Evolutionary conservation across 257 asterid species (phyloP).

Genomic region (Nemophila menziesii): DNA sequence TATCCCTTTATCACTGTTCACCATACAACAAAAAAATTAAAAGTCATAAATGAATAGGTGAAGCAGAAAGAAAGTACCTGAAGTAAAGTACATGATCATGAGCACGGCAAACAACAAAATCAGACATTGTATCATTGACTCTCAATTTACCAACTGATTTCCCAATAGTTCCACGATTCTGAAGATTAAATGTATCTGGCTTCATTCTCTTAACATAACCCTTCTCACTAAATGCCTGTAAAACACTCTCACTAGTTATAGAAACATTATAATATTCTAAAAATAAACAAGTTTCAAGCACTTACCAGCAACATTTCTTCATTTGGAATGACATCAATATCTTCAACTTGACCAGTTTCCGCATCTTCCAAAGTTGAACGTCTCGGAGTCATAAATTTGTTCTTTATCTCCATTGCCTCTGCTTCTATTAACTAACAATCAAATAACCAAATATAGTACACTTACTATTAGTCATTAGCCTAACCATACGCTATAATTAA

Average conservation of each 20-base stretch:
- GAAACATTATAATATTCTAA: neutral
- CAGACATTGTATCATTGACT: constrained; percentile 88
- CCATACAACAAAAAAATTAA: too few species aligned
- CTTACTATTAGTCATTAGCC: neutral
- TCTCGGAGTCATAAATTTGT: constrained; percentile 73
- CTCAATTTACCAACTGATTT: constrained; percentile 94
- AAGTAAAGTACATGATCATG: constrained; percentile 89
- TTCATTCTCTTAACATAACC: constrained; percentile 94
- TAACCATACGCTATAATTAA: neutral
- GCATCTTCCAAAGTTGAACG: constrained; percentile 85
- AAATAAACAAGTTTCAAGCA: constrained; percentile 9
- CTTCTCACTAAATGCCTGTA: constrained; percentile 92
- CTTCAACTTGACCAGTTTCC: constrained; percentile 72
- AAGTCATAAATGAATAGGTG: too few species aligned
- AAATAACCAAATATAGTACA: neutral
- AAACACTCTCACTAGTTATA: constrained; percentile 4
- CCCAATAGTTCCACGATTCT: constrained; percentile 89
- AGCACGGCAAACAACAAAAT: constrained; percentile 86
- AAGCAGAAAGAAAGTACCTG: constrained; percentile 44
- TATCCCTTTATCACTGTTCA: constrained; percentile 82
- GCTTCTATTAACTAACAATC: constrained; percentile 55
- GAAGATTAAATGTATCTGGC: constrained; percentile 90
- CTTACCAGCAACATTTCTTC: constrained; percentile 90
- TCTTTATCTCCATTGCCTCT: constrained; percentile 81
- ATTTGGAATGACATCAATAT: constrained; percentile 82